Conservation (phyloP, 441 rosid genomes). For the Populus trichocarpa region DNA sequence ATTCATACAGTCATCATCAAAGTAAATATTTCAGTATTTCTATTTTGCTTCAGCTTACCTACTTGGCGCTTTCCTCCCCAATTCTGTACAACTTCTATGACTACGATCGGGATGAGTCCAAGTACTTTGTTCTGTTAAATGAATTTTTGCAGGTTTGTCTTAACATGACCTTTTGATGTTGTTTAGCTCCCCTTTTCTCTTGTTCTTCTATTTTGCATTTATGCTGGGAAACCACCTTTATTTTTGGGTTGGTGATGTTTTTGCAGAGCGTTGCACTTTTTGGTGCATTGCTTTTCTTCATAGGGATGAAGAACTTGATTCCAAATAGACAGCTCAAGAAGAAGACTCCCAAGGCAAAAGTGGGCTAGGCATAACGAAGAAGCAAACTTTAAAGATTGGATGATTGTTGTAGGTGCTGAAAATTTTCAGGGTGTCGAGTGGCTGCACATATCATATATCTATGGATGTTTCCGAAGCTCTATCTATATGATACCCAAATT, state of each 20-base stretch:
- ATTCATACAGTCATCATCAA: neutral
- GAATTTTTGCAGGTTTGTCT: conserved; percentile 40
- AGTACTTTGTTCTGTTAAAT: conserved; percentile 25
- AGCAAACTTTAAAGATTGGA: conserved; percentile 6
- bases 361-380: conserved; percentile 15
- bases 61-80: conserved; percentile 33
- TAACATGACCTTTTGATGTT: neutral
- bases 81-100: conserved; percentile 51
- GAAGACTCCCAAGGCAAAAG: conserved; percentile 36
- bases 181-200: neutral
- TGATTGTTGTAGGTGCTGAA: conserved; percentile 12
- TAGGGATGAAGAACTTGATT: conserved; percentile 45
- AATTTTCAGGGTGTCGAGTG: conserved; percentile 16
- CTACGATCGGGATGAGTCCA: conserved; percentile 24
- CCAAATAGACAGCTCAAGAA: conserved; percentile 43
- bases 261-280: conserved; percentile 42
- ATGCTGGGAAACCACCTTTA: neutral
- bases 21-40: neutral
- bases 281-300: conserved; percentile 44
- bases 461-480: conserved; percentile 15
- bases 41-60: conserved; percentile 29
- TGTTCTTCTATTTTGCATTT: neutral
- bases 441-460: conserved; percentile 15
- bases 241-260: neutral
- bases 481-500: conserved; percentile 8